Base-by-base conservation (phyloP, 148 eudicot species). In the Rhododendron griersonianum region DNA sequence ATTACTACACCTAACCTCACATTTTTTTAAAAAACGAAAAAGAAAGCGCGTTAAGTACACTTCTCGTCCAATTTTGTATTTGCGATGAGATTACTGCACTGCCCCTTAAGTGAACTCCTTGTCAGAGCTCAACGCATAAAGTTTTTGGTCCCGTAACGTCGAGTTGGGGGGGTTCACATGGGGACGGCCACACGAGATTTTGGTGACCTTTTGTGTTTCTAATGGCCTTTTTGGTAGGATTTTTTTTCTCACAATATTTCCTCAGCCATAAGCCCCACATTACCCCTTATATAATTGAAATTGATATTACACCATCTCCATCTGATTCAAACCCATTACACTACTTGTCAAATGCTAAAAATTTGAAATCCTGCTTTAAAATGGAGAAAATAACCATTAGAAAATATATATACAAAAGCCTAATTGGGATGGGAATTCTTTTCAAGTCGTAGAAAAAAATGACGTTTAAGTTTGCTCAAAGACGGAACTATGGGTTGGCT, bases 141-240 rank as follows among this genome's bases (percentile, higher is more conserved):
- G 76, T 71, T 71, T 65, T 13, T 61, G 50, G 75, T 82, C 74
- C 84, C 30, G n/a, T 39, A n/a, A 28, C 75, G 37, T 10, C 11
- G 84, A 51, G 71, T 61, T 4, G 51, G 10, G 65, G 76, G 76
- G 76, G 48, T 83, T 81, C 84, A 83, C 84, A 65, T 25, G 84
- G 65, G 39, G 84, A 65, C 28, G 84, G 23, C 14, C 10, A 15
- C 84, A 83, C 84, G 84, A 65, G 85, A 83, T 69, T 16, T 47
- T 15, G 25, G 59, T 83, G 85, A 83, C 41, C 78, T 63, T 83
- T 83, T 14, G 55, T 21, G 76, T 21, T 63, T 63, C 11, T 65
- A 25, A 65, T 30, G 78, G 78, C 4, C 78, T 69, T 83, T 83
- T 18, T 67, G 85, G 41, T 83, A 83, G 15, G 44, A 45, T 30